A percentile compares a stretch with the other conserved stretches of the same genome.
These are phyloP conservation scores for Vickermania spadyakhi DNA, from an alignment of 208 protist genomes.

Conservation along the genomic window DNA sequence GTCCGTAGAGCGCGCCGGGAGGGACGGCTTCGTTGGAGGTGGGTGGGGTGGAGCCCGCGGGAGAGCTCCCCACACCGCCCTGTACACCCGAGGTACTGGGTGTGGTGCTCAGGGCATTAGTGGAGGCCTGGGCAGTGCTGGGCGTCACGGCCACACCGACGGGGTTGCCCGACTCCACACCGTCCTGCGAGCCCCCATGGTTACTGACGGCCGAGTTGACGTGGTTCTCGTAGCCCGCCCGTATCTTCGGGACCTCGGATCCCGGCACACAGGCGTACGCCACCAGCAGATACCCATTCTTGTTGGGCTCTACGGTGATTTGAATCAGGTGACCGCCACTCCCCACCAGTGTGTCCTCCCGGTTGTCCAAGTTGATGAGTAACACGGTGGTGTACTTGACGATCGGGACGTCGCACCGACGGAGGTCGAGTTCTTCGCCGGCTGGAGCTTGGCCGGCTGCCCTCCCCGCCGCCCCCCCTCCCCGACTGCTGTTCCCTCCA, in stretches of 20 bases:
- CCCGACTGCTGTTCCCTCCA: constrained; percentile 3
- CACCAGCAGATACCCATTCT: constrained; percentile 69
- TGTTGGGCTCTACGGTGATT: constrained; percentile 48
- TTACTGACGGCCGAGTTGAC: not conserved
- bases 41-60: not conserved
- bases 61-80: not conserved
- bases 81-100: not conserved
- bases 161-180: no score
- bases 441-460: not conserved
- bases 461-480: constrained; percentile 2
- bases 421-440: constrained; percentile 3
- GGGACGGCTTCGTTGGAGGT: not conserved
- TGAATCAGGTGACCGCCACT: constrained; percentile 37
- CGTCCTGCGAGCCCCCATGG: not conserved
- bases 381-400: constrained; percentile 36
- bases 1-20: constrained; percentile 13
- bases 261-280: constrained; percentile 41
- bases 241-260: constrained; percentile 1
- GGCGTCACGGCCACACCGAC: no score
- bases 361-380: constrained; percentile 61
- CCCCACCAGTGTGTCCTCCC: constrained; percentile 19
- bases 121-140: no score
- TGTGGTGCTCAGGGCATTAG: no score
- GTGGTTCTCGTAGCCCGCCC: not conserved
- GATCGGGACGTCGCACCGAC: constrained; percentile 15